Evolutionary conservation across 495 filamentous ascomycete species (phyloP), one percentile per base, ranked within the genome.

Genomic region (Alectoria sarmentosa): DNA sequence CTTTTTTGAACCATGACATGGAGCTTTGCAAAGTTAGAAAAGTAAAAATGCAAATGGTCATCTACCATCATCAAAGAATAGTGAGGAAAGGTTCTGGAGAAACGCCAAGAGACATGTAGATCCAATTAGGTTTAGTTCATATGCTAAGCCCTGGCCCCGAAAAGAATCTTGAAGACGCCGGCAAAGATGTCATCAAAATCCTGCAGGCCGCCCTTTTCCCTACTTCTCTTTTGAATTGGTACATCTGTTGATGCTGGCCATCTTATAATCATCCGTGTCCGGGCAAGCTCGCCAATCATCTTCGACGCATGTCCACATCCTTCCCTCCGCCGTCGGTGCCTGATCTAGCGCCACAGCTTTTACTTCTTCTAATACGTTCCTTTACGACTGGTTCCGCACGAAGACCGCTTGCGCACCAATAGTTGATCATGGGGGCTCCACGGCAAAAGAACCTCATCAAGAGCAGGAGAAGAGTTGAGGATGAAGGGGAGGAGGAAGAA

Each of bases 391-490:
- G 26, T 42, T 21, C 17, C 44, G 30, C 5, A 14, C 26, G 34
- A 26, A 13, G 32, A 56, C 55, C 42, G 42, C 46, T 44, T 30
- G 32, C 41, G 32, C 26, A 19, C 32, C 37, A 4, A 6, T 38
- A 60, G 60, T 54, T 28, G 17, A 63, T 28, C 37, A 88, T 90
- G 88, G 84, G 82, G 71, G 78, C 78, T 60, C 74, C 77, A 69
- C 83, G 82, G 75, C 85, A 87, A 75, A 88, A 83, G 77, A 87
- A 89, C 70, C 79, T 88, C 72, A 85, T 90, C 76, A 84, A 86
- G 64, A 89, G 88, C 73, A 87, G 90, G 70, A 83, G 90, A 71
- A 82, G 86, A 71, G 80, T 88, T 65, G 90, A 92, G 70, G 90
- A 96, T 68, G 90, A 94, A 68, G 88, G 85, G 65, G 81, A 82